Percentiles rank a stretch among this genome's conserved stretches.
phyloP scores from a whole-genome alignment of 352 stramenopile genomes.

The Thalassiosira sp. region DNA sequence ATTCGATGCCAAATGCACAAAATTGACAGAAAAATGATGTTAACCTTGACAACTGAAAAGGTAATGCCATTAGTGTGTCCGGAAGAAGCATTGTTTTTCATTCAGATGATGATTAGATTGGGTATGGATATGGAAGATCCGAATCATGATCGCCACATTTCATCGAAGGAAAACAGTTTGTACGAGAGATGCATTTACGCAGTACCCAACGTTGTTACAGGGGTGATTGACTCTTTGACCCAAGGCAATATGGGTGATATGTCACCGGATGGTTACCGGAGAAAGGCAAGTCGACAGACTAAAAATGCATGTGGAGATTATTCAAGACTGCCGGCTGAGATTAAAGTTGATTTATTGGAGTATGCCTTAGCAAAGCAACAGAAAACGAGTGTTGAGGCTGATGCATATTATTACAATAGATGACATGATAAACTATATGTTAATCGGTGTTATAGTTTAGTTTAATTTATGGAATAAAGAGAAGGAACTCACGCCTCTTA shows the following conservation, averaged over 20 bases:
- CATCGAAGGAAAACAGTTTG: conserved; percentile 19
- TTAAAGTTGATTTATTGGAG: conserved; percentile 60
- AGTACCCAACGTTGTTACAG: conserved; percentile 29
- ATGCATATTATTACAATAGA: background rate
- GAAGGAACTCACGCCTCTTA: too few species aligned
- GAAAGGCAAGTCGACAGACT: conserved; percentile 10
- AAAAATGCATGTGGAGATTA: conserved; percentile 45
- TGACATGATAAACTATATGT: background rate
- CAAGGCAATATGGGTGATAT: background rate
- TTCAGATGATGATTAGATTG: conserved; percentile 43
- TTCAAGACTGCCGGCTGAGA: conserved; percentile 37
- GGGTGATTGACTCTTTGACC: conserved; percentile 25
- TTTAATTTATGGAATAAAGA: too few species aligned
- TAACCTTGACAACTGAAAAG: conserved; percentile 35
- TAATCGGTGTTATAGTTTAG: too few species aligned
- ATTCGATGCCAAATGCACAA: conserved; percentile 49
- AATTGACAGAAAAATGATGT: conserved; percentile 34
- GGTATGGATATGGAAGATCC: conserved; percentile 34
- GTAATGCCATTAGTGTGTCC: conserved; percentile 47
- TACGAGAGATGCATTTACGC: conserved; percentile 52
- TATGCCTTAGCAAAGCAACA: conserved; percentile 34
- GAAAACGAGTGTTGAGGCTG: too few species aligned
- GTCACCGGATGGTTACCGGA: conserved; percentile 1
- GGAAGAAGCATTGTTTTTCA: conserved; percentile 56
- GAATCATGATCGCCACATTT: conserved; percentile 7